phyloP scores from a whole-genome alignment of 1,139 yeast species.

The Magnusiomyces fungicola region DNA sequence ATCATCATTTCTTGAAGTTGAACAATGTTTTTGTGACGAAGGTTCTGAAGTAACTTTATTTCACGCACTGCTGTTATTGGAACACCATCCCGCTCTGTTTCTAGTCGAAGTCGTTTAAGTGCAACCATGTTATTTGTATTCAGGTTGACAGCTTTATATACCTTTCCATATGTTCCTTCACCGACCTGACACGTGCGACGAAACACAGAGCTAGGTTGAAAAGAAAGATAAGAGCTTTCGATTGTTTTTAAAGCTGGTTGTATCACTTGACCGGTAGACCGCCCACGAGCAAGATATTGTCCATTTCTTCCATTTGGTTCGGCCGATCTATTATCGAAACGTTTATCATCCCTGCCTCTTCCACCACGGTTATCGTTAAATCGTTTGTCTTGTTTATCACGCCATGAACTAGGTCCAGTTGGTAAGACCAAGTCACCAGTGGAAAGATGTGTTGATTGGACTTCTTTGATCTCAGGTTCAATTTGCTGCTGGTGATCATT shows the following conservation, averaged over 20 bases:
- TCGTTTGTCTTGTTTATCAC: too few relatives aligned
- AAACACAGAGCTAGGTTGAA: constrained; percentile 27
- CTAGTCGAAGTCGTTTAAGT: constrained; percentile 72
- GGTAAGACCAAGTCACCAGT: neutral
- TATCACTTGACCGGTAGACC: neutral
- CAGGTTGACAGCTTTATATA: constrained; percentile 64
- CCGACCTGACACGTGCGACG: constrained; percentile 53
- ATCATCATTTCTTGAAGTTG: constrained; percentile 86
- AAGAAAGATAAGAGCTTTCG: constrained; percentile 9
- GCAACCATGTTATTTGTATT: constrained; percentile 74
- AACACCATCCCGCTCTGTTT: constrained; percentile 86
- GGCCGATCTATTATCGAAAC: too few relatives aligned
- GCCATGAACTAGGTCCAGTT: constrained; percentile 3
- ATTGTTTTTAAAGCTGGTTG: neutral
- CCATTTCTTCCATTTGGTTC: too few relatives aligned
- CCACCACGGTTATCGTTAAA: too few relatives aligned
- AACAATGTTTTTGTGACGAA: constrained; percentile 75
- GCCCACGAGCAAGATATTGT: neutral
- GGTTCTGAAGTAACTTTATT: constrained; percentile 77
- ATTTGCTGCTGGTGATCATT: neutral
- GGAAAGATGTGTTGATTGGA: neutral
- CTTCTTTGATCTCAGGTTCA: neutral
- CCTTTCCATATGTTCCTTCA: constrained; percentile 80
- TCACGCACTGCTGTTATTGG: constrained; percentile 95
- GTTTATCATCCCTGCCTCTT: too few relatives aligned